Conservation (phyloP, 768 basidiomycete genomes). For the Antrodiella citrinella region DNA sequence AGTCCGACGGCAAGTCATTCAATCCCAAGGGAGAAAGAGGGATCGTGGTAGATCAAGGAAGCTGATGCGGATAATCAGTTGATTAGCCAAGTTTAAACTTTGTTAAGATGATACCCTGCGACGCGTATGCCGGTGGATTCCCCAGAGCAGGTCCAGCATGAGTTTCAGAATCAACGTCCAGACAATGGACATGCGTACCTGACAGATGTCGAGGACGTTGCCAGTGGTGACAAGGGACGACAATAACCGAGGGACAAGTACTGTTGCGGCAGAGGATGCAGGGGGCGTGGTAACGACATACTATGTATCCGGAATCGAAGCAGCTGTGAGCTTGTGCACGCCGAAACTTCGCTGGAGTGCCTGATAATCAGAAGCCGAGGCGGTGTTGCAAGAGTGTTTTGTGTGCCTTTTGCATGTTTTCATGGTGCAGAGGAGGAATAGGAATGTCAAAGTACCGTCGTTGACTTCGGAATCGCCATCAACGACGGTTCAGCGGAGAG, state of each 20-base stretch:
- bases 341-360: slow-evolving; percentile 4
- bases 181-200: too few species aligned
- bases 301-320: background rate
- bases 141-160: too few species aligned
- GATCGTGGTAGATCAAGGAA: background rate
- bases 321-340: background rate
- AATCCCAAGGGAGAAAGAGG: background rate
- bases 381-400: slow-evolving; percentile 7
- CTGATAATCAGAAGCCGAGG: slow-evolving; percentile 12
- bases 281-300: too few species aligned
- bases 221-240: background rate
- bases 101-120: too few species aligned
- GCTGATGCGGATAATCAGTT: background rate
- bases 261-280: too few species aligned
- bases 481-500: slow-evolving; percentile 6
- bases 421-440: background rate
- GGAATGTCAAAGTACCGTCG: background rate
- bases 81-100: background rate
- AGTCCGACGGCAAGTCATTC: background rate
- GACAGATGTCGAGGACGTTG: background rate
- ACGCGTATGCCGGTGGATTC: too few species aligned
- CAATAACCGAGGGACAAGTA: background rate
- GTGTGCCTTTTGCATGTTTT: background rate
- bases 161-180: too few species aligned
- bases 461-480: slow-evolving; percentile 3